Base-by-base conservation (phyloP, 2,329 filamentous ascomycete species). In the Colletotrichum sidae region DNA sequence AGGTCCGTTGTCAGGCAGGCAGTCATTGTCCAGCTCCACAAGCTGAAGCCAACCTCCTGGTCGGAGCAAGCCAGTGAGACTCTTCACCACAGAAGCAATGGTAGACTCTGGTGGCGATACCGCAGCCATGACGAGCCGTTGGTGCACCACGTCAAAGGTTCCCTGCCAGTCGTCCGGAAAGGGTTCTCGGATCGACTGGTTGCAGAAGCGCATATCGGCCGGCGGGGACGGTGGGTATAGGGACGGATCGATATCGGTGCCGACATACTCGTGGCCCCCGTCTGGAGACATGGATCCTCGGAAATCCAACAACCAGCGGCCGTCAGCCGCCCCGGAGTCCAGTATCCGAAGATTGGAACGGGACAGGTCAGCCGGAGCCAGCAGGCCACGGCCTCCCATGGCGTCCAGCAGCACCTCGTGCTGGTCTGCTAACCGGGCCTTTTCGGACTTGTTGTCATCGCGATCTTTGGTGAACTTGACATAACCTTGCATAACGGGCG, bases 1-100 rank as follows among this genome's bases (percentile, higher is more conserved):
- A 9, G 52, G 52, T 25, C 52, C 52, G 33, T 38, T 46, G 11
- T 55, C 52, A 11, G 39, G 13, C 6, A 35, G 10, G 17, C 52
- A 45, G 4, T 55, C 52, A n/a, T 55, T 55, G 33, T 55, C 52
- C 33, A 55, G 15, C 39, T 55, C 52, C 9, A 55, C 52, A 9
- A 59, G 60, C 15, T 64, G 60, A 10, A 64, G 44, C 60, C 60
- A 64, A 6, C 53, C 60, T 6, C 60, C 54, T 6, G 60, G 60
- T 15, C 56, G 50, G 7, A 64, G 53, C 11, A 64, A 41, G 45
- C 54, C 25, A 9, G 54, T 38, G 5, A 64, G 47, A 33, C 39
- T 11, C 8, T 39, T 25, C n/a, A 13, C 25, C 6, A 45, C 54
- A 41, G 47, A 56, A 13, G 39, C 12, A 44, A 56, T 64, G 45